Evolutionary conservation across 2,329 filamentous ascomycete genomes (phyloP), one percentile per base, ranked within the genome.

Genomic region (Epichloe brachyelytri): DNA sequence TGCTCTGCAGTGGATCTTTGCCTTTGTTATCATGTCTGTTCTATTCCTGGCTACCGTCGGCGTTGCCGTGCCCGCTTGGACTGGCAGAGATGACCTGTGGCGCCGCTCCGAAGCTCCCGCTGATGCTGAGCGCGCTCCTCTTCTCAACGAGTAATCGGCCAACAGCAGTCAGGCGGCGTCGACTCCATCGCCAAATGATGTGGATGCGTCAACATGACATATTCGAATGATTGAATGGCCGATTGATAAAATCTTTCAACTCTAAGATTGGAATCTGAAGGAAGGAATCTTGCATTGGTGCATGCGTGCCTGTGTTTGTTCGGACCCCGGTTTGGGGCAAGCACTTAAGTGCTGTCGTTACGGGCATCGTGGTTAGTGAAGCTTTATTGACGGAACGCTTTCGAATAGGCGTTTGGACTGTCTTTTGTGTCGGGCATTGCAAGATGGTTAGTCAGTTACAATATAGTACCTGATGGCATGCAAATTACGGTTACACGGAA

Each of bases 1-100:
- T 57, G 86, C 87, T 6, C 74, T 95, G 56, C 89, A 95, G 70
- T 95, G 88, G 88, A 91, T 94, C 68, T 95, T 95, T 65, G 86
- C 88, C 36, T 93, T 94, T 62, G 74, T 81, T 55, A 88, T 95
- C 64, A 89, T 91, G 75, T 79, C 75, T 1, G 64, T 86, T 26
- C 77, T 94, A 49, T 85, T 93, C 64, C 65, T 89, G 19, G 68
- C 79, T 17, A 88, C 85, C 1, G 60, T 86, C 2, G 67, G 76
- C 15, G 72, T 88, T 49, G 83, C 79, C 2, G 67, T 86, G 36
- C 84, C 85, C 0, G 77, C 77, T 20, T 73, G 82, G 62, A 74
- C 80, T 12, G 83, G 83, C 53, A 72, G 74, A 50, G 76, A 82
- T 45, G 60, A 74, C 55, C 70, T 68, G 46, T 78, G 78, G 67